Evolutionary conservation across 805 yeast genomes (phyloP).

Genomic region (Starmerella vaccinii): DNA sequence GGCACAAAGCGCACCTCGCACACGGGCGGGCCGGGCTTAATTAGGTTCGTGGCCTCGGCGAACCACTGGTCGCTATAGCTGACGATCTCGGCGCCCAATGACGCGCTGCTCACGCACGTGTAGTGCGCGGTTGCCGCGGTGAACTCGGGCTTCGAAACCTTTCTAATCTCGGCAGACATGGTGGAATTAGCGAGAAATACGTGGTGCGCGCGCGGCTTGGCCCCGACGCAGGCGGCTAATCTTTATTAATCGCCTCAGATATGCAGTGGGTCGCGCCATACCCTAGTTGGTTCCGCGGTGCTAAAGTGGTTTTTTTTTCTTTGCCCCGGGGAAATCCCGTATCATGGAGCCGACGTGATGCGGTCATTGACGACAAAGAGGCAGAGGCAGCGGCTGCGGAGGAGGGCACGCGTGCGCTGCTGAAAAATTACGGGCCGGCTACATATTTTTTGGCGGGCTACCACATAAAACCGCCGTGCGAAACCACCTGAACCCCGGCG

Average conservation of each 20-base stretch:
- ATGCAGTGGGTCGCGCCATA: neutral
- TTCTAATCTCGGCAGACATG: constrained; percentile 12
- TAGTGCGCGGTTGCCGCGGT: constrained; percentile 20
- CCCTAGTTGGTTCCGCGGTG: neutral
- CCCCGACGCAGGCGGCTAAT: neutral
- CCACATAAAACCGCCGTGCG: neutral
- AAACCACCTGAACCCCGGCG: too few species aligned
- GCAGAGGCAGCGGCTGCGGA: too few species aligned
- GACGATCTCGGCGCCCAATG: constrained; percentile 67
- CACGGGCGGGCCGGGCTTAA: constrained; percentile 70
- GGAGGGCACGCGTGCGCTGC: neutral
- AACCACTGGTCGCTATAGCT: constrained; percentile 84
- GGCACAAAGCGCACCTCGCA: constrained; percentile 70
- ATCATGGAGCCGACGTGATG: neutral
- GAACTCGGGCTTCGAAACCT: constrained; percentile 23
- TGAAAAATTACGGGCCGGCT: constrained; percentile 1
- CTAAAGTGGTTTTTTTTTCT: too few species aligned
- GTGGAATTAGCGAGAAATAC: too few species aligned
- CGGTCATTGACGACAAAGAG: neutral
- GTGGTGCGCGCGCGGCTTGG: neutral
- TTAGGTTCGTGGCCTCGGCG: constrained; percentile 80
- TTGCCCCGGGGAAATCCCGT: too few species aligned
- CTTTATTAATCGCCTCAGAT: neutral
- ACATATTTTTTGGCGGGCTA: neutral
- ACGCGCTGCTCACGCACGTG: constrained; percentile 68